Conservation (phyloP, 768 basidiomycete species). For the Rhizopogon roseolus region DNA sequence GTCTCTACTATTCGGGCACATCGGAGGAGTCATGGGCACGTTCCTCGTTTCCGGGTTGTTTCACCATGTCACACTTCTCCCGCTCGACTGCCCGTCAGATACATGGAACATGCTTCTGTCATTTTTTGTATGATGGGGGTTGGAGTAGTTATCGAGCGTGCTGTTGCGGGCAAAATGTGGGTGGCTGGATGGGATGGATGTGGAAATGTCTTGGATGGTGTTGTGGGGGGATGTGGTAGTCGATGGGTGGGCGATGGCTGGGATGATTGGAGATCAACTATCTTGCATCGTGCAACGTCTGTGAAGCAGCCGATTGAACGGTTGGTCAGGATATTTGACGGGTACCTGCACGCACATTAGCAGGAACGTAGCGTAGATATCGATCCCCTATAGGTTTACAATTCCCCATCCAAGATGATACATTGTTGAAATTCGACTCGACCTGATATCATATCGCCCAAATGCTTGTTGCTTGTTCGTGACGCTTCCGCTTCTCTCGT, state of each 20-base stretch:
- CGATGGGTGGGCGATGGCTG: constrained; percentile 16
- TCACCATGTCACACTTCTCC: constrained; percentile 49
- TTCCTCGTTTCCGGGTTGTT: constrained; percentile 54
- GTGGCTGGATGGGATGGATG: constrained; percentile 26
- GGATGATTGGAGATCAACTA: constrained; percentile 5
- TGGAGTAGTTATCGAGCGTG: constrained; percentile 42
- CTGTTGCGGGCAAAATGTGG: constrained; percentile 21
- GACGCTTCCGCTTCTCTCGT: too few species aligned
- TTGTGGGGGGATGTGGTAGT: constrained; percentile 17
- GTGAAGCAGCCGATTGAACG: constrained; percentile 8
- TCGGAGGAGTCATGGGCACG: constrained; percentile 46
- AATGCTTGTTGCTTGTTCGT: too few species aligned
- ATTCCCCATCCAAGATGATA: too few species aligned
- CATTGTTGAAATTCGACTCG: too few species aligned
- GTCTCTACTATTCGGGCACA: constrained; percentile 38
- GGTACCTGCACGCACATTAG: constrained; percentile 7
- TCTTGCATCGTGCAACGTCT: constrained; percentile 6
- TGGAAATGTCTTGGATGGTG: constrained; percentile 30
- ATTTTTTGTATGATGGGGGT: constrained; percentile 58
- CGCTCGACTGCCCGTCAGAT: constrained; percentile 43
- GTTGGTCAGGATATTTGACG: constrained; percentile 7
- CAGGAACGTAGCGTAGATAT: too few species aligned
- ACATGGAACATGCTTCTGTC: constrained; percentile 38
- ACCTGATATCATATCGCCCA: too few species aligned
- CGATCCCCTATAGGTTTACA: too few species aligned